phyloP scores from a whole-genome alignment of 768 basidiomycete species.

The Mycena epipterygia region DNA sequence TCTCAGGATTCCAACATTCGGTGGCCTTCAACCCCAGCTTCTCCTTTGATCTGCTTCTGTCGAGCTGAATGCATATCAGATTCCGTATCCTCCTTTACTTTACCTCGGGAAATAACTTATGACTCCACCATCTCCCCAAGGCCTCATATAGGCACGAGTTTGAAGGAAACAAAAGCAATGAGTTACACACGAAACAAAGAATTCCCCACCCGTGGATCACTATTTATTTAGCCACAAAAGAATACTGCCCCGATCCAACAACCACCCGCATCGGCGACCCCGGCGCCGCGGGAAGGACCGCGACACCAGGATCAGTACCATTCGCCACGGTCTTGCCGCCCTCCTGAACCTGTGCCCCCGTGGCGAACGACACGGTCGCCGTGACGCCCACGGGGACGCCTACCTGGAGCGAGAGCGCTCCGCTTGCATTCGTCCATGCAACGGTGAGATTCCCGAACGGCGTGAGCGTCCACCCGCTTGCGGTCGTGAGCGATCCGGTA shows the following conservation, averaged over 20 bases:
- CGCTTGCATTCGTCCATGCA: slow-evolving; percentile 27
- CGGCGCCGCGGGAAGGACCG: background rate
- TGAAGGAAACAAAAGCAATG: too few relatives aligned
- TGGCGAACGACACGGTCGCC: slow-evolving; percentile 38
- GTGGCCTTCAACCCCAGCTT: too few relatives aligned
- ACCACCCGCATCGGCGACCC: background rate
- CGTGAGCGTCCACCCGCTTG: slow-evolving; percentile 42
- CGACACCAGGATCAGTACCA: background rate
- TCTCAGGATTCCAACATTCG: too few relatives aligned
- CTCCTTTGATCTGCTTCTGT: too few relatives aligned
- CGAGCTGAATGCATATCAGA: too few relatives aligned
- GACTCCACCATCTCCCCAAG: too few relatives aligned
- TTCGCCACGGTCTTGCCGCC: slow-evolving; percentile 17
- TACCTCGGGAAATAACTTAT: too few relatives aligned
- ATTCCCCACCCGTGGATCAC: background rate
- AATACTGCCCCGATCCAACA: slow-evolving; percentile 35
- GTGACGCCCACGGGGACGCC: slow-evolving; percentile 42
- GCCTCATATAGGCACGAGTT: too few relatives aligned
- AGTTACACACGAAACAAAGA: too few relatives aligned
- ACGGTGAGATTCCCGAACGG: slow-evolving; percentile 47
- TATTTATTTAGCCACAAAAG: slow-evolving; percentile 23
- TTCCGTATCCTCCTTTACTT: too few relatives aligned
- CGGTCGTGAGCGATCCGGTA: slow-evolving; percentile 32
- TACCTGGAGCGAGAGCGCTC: slow-evolving; percentile 32
- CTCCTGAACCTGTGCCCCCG: slow-evolving; percentile 15